These are phyloP conservation scores for Heterobasidion irregulare DNA, from an alignment of 1,284 basidiomycete genomes.

Conservation along the genomic window DNA sequence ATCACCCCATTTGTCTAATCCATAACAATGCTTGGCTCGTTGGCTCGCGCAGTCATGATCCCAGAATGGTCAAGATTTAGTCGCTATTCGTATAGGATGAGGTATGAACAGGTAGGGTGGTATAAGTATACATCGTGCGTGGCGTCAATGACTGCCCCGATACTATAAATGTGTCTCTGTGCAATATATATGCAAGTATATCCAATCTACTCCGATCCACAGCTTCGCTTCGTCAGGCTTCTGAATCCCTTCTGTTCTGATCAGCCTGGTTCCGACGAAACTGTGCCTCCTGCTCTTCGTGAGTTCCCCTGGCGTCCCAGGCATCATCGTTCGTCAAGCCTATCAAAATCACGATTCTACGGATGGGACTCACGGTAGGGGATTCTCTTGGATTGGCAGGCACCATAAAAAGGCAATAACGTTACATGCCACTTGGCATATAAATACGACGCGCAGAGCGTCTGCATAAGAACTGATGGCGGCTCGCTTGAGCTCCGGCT, in stretches of 20 bases:
- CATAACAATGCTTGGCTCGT: background rate
- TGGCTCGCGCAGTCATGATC: background rate
- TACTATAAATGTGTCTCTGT: background rate
- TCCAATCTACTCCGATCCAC: background rate
- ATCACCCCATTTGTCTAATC: conserved; percentile 23
- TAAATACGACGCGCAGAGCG: conserved; percentile 82
- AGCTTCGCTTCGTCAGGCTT: background rate
- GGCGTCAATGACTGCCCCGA: too few species aligned
- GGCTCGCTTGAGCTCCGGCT: conserved; percentile 49
- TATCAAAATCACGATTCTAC: conserved; percentile 4
- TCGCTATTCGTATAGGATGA: too few species aligned
- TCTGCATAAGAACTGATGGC: conserved; percentile 81
- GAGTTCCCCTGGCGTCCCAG: conserved; percentile 39
- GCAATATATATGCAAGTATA: background rate
- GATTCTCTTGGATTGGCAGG: conserved; percentile 69
- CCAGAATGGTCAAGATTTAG: background rate
- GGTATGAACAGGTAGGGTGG: too few species aligned
- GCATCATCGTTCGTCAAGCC: background rate
- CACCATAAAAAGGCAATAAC: conserved; percentile 56
- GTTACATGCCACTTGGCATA: conserved; percentile 62
- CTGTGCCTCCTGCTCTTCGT: conserved; percentile 44
- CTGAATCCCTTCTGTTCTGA: background rate
- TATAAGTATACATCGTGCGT: too few species aligned
- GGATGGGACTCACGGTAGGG: conserved; percentile 49
- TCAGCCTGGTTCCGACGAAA: conserved; percentile 9